Evolutionary conservation across 176 grass and related monocot genomes (phyloP), one percentile per base, ranked within the genome.

Genomic region (Zoysia pacifica): DNA sequence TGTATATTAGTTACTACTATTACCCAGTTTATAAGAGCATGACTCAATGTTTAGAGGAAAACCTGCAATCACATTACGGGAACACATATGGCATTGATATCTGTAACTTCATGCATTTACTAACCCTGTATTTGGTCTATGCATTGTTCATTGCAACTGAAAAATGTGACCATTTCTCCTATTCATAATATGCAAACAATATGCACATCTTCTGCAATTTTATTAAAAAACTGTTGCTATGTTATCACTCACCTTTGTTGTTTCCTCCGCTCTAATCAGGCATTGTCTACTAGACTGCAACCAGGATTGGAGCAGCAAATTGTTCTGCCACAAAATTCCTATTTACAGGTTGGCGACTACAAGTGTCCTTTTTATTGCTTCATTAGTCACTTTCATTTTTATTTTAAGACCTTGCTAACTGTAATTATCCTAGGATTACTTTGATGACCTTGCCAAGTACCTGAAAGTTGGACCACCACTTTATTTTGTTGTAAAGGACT

Each of bases 401-500:
- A 10, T 18, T 69, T 79, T 81, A 86, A 44, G 40, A 70, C 35
- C 39, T 38, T 54, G 55, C 54, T 78, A 48, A 82, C 16, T 72
- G 11, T 73, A 70, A 52, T 70, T 75, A 67, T 64, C 79, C 28
- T 86, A 97, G 96, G 79, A 67, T 89, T 99, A 99, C 82, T 99
- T 95, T 84, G 83, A 85, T 55, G 88, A 95, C 82, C 90, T 99
- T 79, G 86, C 81, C 65, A 95, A 89, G 36, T 99, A 99, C 72
- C 82, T 99, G 76, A 93, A 89, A 94, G 88, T 99, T 58, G 96
- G 96, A 74, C 92, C 96, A 45, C 96, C 96, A 55, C 66, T 99
- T 74, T 99, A 99, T 82, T 99, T 99, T 89, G 92, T 99, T 64
- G 78, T 99, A 36, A 99, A 95, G 82, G 83, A 95, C 70, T 99